Evolutionary conservation across 345 rosid genomes (phyloP).

Genomic region (Brassica carinata): DNA sequence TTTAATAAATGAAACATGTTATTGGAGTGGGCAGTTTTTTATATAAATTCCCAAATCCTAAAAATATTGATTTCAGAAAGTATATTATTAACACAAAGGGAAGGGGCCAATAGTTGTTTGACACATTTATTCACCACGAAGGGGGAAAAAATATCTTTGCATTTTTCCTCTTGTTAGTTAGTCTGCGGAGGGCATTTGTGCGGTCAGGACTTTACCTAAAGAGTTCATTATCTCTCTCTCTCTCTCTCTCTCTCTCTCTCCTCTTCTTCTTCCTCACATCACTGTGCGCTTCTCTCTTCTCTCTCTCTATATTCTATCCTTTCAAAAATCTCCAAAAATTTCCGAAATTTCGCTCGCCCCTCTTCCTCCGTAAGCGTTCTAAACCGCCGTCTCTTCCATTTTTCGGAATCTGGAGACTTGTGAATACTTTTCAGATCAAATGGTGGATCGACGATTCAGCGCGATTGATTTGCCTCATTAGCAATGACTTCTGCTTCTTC

Average conservation of each 20-base stretch:
- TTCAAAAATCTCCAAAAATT: slow-evolving; percentile 44
- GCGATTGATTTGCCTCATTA: slow-evolving; percentile 51
- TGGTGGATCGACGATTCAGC: slow-evolving; percentile 56
- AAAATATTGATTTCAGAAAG: too few species aligned
- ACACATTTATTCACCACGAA: not conserved
- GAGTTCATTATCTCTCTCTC: slow-evolving; percentile 36
- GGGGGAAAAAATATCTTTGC: not conserved
- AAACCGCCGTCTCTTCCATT: not conserved
- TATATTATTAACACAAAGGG: not conserved
- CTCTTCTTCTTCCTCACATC: slow-evolving; percentile 33
- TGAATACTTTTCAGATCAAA: slow-evolving; percentile 20
- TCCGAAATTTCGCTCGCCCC: slow-evolving; percentile 18
- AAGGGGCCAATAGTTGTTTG: not conserved
- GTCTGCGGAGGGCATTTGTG: slow-evolving; percentile 33
- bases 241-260: not conserved
- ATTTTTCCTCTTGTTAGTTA: too few species aligned
- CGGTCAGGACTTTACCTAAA: slow-evolving; percentile 35
- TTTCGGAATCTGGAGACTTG: slow-evolving; percentile 41
- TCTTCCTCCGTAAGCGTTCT: slow-evolving; percentile 5
- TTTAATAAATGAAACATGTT: too few species aligned
- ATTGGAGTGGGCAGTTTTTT: too few species aligned
- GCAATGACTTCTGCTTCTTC: slow-evolving; percentile 85
- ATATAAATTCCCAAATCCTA: too few species aligned
- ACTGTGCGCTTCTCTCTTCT: slow-evolving; percentile 21
- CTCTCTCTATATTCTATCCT: slow-evolving; percentile 69